These are phyloP conservation scores for Plasmodium inui DNA, from an alignment of 169 alveolate genomes.

Conservation along the genomic window DNA sequence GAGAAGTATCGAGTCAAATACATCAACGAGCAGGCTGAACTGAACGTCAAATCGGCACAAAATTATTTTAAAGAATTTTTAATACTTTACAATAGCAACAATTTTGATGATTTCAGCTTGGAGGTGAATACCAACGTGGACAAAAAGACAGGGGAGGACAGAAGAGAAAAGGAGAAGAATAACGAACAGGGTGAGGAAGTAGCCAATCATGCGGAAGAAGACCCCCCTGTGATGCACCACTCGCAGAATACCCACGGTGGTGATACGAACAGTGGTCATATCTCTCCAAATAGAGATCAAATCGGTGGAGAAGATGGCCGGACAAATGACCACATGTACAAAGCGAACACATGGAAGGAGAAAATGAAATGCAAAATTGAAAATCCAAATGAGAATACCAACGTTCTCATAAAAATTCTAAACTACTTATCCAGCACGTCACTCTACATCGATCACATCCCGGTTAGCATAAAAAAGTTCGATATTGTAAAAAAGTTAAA, in stretches of 20 bases:
- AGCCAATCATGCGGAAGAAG: neutral
- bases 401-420: conserved; percentile 41
- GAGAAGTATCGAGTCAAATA: conserved; percentile 60
- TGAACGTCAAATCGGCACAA: conserved; percentile 59
- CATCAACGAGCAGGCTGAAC: conserved; percentile 44
- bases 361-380: conserved; percentile 73
- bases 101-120: conserved; percentile 58
- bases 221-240: neutral
- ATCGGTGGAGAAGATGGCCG: neutral
- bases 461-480: conserved; percentile 34
- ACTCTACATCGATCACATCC: conserved; percentile 39
- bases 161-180: neutral
- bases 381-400: conserved; percentile 44
- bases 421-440: conserved; percentile 26
- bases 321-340: conserved; percentile 3
- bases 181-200: neutral
- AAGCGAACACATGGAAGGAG: conserved; percentile 43
- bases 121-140: conserved; percentile 58
- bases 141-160: neutral
- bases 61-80: conserved; percentile 57
- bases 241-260: neutral
- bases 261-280: neutral
- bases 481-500: conserved; percentile 34
- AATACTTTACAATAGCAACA: conserved; percentile 48
- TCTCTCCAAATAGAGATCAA: neutral